Evolutionary conservation across 257 asterid species (phyloP), one percentile per base, ranked within the genome.

Genomic region (Apocynum venetum): DNA sequence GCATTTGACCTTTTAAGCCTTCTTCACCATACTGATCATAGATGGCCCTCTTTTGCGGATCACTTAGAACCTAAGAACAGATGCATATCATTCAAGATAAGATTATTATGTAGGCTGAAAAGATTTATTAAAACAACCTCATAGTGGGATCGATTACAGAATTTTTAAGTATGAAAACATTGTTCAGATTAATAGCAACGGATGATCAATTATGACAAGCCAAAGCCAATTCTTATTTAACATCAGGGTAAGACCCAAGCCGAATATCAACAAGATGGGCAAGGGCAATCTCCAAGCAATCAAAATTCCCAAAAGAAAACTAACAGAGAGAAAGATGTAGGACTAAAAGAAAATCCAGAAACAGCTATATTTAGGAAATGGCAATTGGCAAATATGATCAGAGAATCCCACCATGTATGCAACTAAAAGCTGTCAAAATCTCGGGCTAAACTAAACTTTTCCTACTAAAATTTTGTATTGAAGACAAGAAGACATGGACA

Each of bases 11-110:
- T 80, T 94, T 94, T 6, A 92, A 86, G 8, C 97, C 97, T 84
- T 94, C 98, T 86, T 94, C 98, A 15, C 97, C 98, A 20, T 89
- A 94, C 76, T 92, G 96, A 71, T 94, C 97, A 76, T 94, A 94
- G 4, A 94, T 56, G n/a, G 90, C 91, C 84, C 90, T 87, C 87
- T 91, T 93, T 64, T 91, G 93, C 14, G 97, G 86, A 83, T 92
- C 97, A 77, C 97, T 90, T n/a, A 92, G 71, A 64, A 94, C 98
- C 97, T 94, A 82, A 43, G 52, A 0, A 25, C 31, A 25, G 31
- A 25, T 25, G 31, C 31, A 25, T 25, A 25, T 25, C 31, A 25
- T 25, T 25, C 31, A 25, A 25, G 31, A 25, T 25, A 25, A 25
- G 31, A 25, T 25, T 25, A 25, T 25, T 25, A 25, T 25, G 31